These are phyloP conservation scores for Ustulina deusta DNA, from an alignment of 2,329 filamentous ascomycete genomes.

Conservation along the genomic window DNA sequence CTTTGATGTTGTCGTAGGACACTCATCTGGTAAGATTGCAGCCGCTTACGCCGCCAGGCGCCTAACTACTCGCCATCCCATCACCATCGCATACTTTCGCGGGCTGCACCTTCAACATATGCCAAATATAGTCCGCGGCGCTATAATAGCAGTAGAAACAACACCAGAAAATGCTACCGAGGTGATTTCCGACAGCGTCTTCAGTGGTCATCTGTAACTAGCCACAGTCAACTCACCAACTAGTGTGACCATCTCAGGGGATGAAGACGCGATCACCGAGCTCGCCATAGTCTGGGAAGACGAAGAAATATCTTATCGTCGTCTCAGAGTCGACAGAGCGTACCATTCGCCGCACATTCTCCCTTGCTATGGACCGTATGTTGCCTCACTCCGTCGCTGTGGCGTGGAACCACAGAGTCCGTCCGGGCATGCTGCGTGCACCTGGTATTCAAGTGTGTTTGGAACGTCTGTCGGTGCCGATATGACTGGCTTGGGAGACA, in stretches of 20 bases:
- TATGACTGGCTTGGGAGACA: conserved; percentile 13
- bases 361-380: conserved; percentile 23
- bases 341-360: conserved; percentile 33
- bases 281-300: conserved; percentile 37
- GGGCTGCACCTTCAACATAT: conserved; percentile 55
- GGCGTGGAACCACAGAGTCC: background rate
- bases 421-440: background rate
- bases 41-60: conserved; percentile 29
- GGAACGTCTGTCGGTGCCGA: background rate
- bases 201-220: conserved; percentile 50
- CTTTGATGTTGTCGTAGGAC: conserved; percentile 23
- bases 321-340: background rate
- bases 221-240: conserved; percentile 53
- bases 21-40: conserved; percentile 34
- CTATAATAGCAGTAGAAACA: conserved; percentile 62
- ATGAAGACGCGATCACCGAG: conserved; percentile 48
- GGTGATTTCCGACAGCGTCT: conserved; percentile 39
- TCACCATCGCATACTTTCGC: conserved; percentile 56
- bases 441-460: conserved; percentile 28
- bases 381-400: conserved; percentile 18
- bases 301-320: background rate
- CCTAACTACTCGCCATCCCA: conserved; percentile 17
- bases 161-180: conserved; percentile 52
- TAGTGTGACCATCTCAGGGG: conserved; percentile 55
- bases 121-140: no score